A percentile compares a stretch with the other conserved stretches of the same genome.
Evolutionary conservation across 164 flowering plant genomes (phyloP).

Genomic region (Aristolochia contorta): DNA sequence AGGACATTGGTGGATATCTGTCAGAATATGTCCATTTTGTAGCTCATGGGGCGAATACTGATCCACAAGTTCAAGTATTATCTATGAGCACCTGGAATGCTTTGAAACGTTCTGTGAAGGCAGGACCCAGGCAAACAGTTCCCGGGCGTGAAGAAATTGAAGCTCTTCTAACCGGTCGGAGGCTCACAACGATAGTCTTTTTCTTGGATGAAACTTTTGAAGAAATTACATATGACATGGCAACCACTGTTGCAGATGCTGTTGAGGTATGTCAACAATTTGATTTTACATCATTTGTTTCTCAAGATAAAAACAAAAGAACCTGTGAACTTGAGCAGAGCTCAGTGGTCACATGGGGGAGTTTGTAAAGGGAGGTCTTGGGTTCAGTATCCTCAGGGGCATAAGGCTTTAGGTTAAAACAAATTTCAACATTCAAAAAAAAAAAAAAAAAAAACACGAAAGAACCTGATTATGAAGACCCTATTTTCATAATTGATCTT

Average conservation of each 20-base stretch:
- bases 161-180: conserved; percentile 74
- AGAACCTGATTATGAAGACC: background rate
- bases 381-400: too few species aligned
- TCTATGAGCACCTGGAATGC: conserved; percentile 81
- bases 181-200: conserved; percentile 93
- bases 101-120: conserved; percentile 81
- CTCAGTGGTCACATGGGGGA: too few species aligned
- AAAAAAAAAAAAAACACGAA: background rate
- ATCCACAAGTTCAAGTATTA: conserved; percentile 63
- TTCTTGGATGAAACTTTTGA: conserved; percentile 99
- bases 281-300: background rate
- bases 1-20: conserved; percentile 83
- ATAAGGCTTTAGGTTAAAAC: too few species aligned
- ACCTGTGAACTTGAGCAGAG: too few species aligned
- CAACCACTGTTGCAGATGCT: conserved; percentile 90
- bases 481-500: background rate
- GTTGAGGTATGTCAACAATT: conserved; percentile 61
- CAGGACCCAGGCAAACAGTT: conserved; percentile 86
- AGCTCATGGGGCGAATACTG: conserved; percentile 51
- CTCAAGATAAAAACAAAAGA: background rate
- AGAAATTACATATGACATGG: conserved; percentile 94
- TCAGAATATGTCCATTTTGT: conserved; percentile 87
- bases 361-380: too few species aligned
- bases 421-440: too few species aligned
- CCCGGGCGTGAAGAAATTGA: conserved; percentile 97